Percentiles rank a stretch among this genome's conserved stretches.
phyloP scores from a whole-genome alignment of 768 basidiomycete species.

The Amanita rubescens region DNA sequence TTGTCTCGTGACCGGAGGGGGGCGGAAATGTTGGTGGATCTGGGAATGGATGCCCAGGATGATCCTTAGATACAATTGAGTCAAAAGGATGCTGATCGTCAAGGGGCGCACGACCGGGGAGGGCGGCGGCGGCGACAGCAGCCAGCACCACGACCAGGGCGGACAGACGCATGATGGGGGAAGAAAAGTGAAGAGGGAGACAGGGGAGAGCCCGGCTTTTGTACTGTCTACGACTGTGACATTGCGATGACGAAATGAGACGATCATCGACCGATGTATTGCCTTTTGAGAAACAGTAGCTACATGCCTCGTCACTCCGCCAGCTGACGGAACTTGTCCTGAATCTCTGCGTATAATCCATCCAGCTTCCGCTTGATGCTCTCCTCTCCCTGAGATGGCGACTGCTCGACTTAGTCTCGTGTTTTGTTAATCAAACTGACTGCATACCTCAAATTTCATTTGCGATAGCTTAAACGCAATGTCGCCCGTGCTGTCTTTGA shows the following conservation, averaged over 20 bases:
- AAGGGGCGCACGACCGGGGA: neutral
- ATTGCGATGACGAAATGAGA: constrained; percentile 6
- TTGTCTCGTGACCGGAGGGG: constrained; percentile 2
- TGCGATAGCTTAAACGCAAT: constrained; percentile 97
- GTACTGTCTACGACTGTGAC: neutral
- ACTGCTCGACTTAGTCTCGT: constrained; percentile 35
- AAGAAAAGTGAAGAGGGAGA: neutral
- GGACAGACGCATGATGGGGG: neutral
- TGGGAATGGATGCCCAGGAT: neutral
- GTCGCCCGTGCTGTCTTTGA: constrained; percentile 82
- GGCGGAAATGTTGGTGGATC: neutral
- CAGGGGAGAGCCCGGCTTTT: neutral
- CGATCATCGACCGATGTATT: neutral
- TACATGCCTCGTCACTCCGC: constrained; percentile 45
- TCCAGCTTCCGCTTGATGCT: constrained; percentile 78
- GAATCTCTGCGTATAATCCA: constrained; percentile 75
- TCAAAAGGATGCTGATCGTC: neutral
- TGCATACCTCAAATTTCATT: constrained; percentile 93
- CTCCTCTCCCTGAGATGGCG: constrained; percentile 87
- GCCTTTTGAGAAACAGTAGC: constrained; percentile 1
- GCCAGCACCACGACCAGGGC: neutral
- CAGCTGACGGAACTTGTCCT: constrained; percentile 86
- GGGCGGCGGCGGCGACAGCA: neutral
- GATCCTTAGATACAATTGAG: neutral
- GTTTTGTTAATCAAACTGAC: neutral